These are phyloP conservation scores for Lasiodiplodia gonubiensis DNA, from an alignment of 2,329 filamentous ascomycete species.

Conservation along the genomic window DNA sequence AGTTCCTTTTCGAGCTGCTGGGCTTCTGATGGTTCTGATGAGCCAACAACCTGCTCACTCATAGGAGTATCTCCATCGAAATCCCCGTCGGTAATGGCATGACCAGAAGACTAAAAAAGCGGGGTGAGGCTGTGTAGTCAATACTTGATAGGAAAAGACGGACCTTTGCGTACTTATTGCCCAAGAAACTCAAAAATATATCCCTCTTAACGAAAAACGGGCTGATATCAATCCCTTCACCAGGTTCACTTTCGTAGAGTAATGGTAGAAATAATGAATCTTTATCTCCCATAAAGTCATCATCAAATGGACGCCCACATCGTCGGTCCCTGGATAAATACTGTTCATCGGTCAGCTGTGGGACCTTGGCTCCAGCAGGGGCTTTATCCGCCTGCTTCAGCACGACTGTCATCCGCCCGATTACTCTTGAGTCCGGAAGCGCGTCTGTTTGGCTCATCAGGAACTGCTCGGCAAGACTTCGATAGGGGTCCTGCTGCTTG, in stretches of 20 bases:
- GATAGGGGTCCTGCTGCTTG: neutral
- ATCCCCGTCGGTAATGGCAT: no score
- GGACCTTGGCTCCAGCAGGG: neutral
- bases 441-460: neutral
- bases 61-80: no score
- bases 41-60: no score
- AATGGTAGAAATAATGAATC: slow-evolving; percentile 1
- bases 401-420: neutral
- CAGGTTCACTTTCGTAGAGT: neutral
- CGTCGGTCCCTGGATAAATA: neutral
- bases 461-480: neutral
- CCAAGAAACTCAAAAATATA: neutral
- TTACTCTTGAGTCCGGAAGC: neutral
- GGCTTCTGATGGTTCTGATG: no score
- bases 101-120: no score
- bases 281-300: neutral
- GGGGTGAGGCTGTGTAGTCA: no score
- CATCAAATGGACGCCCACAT: slow-evolving; percentile 4
- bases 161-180: neutral
- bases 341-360: neutral
- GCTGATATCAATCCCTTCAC: neutral
- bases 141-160: no score
- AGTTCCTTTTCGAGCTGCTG: no score
- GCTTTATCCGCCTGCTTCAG: neutral
- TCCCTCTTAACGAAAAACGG: slow-evolving; percentile 1